Conservation (phyloP, 768 basidiomycete genomes). For the Xerocomellus amylosporus region DNA sequence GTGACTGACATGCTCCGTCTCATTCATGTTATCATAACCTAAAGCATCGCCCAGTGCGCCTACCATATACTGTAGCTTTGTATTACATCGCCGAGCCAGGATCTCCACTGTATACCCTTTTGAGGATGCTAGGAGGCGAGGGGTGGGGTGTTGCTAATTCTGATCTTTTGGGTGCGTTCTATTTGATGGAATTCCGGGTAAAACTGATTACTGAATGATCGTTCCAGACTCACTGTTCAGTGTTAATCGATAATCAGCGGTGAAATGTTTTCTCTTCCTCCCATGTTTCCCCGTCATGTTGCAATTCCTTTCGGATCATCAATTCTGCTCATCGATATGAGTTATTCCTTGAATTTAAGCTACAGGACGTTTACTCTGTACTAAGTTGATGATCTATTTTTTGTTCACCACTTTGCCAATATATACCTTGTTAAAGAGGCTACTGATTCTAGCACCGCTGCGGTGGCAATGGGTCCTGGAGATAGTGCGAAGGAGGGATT, state of each 20-base stretch:
- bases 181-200: neutral
- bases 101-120: neutral
- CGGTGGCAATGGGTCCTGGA: conserved; percentile 14
- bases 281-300: neutral
- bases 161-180: neutral
- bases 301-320: neutral
- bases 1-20: neutral
- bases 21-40: conserved; percentile 4
- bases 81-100: conserved; percentile 3
- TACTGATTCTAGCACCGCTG: neutral
- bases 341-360: neutral
- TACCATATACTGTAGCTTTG: conserved; percentile 14
- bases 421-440: neutral
- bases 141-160: neutral
- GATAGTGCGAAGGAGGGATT: conserved; percentile 12
- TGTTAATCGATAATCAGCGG: neutral
- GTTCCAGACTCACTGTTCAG: neutral
- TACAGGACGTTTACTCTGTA: neutral
- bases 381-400: neutral
- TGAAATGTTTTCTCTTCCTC: neutral
- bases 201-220: neutral
- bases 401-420: neutral
- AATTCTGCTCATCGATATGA: neutral
- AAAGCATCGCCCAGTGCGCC: conserved; percentile 5
- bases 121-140: neutral